Percentiles rank a stretch among this genome's conserved stretches.
Evolutionary conservation across 306 rosid genomes (phyloP).

Genomic region (Cicer yamashitae): DNA sequence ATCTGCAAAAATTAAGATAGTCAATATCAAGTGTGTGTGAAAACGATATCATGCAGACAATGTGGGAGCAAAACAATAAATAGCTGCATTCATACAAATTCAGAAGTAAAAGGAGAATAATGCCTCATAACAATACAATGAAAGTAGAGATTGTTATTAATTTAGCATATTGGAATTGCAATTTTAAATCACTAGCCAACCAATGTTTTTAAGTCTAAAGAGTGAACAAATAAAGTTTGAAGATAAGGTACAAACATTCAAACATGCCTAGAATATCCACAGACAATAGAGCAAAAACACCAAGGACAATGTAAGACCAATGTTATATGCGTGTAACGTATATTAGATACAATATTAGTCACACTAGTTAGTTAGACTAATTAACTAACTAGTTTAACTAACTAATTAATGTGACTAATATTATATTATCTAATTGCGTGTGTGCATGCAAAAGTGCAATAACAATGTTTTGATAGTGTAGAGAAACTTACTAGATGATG

Average conservation of each 20-base stretch:
- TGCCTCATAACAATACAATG: background rate
- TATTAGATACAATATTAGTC: too few relatives aligned
- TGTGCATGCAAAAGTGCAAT: background rate
- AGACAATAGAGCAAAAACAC: constrained; percentile 8
- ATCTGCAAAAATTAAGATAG: constrained; percentile 55
- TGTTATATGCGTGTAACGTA: background rate
- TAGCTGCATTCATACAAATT: constrained; percentile 19
- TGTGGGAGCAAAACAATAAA: constrained; percentile 1
- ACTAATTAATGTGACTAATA: too few relatives aligned
- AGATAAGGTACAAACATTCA: background rate
- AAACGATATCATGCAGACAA: constrained; percentile 7
- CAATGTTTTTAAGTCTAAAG: background rate
- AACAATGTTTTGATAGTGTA: background rate
- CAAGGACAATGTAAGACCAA: background rate
- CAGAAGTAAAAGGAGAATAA: background rate
- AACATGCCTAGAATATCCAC: background rate
- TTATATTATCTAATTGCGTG: background rate
- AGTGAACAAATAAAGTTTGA: background rate
- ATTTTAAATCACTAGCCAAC: constrained; percentile 1
- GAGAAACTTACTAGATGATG: constrained; percentile 73
- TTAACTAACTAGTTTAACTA: too few relatives aligned
- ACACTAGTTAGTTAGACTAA: too few relatives aligned
- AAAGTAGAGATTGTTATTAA: background rate
- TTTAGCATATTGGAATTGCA: background rate
- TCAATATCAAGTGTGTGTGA: background rate